phyloP scores from a whole-genome alignment of 345 rosid genomes.

The Camelina hispida region DNA sequence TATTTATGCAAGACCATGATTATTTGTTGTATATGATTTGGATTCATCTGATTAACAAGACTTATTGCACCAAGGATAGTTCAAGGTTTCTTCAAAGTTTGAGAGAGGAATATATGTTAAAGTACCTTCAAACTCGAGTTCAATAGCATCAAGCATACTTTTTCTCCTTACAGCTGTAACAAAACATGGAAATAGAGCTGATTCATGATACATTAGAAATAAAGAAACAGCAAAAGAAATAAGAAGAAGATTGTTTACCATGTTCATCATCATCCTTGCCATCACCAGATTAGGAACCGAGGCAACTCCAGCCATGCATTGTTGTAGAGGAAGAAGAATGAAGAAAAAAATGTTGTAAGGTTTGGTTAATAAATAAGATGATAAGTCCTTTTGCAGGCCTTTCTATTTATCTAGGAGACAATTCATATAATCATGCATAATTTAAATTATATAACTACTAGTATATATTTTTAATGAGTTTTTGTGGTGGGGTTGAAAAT shows the following conservation, averaged over 20 bases:
- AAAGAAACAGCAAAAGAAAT: too few relatives aligned
- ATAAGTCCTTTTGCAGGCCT: too few relatives aligned
- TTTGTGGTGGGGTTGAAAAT: too few relatives aligned
- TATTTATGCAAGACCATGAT: background rate
- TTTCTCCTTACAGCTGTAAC: slow-evolving; percentile 39
- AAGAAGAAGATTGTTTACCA: slow-evolving; percentile 16
- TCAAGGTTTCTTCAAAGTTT: slow-evolving; percentile 12
- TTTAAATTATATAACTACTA: too few relatives aligned
- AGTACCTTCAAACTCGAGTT: slow-evolving; percentile 46
- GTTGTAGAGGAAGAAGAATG: too few relatives aligned
- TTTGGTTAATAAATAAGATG: too few relatives aligned
- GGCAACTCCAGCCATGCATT: too few relatives aligned
- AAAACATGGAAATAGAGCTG: slow-evolving; percentile 7
- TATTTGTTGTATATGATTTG: slow-evolving; percentile 8
- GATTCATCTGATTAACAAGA: slow-evolving; percentile 5
- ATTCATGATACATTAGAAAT: slow-evolving; percentile 1
- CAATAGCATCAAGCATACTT: slow-evolving; percentile 45
- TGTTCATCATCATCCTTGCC: slow-evolving; percentile 37
- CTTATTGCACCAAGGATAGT: slow-evolving; percentile 17
- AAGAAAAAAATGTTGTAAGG: too few relatives aligned
- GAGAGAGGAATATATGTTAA: slow-evolving; percentile 22
- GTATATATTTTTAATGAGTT: too few relatives aligned
- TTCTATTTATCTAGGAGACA: too few relatives aligned
- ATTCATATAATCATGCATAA: too few relatives aligned
- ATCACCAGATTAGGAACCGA: background rate